phyloP scores from a whole-genome alignment of 2,329 filamentous ascomycete genomes.

The Aspergillus neoniger region DNA sequence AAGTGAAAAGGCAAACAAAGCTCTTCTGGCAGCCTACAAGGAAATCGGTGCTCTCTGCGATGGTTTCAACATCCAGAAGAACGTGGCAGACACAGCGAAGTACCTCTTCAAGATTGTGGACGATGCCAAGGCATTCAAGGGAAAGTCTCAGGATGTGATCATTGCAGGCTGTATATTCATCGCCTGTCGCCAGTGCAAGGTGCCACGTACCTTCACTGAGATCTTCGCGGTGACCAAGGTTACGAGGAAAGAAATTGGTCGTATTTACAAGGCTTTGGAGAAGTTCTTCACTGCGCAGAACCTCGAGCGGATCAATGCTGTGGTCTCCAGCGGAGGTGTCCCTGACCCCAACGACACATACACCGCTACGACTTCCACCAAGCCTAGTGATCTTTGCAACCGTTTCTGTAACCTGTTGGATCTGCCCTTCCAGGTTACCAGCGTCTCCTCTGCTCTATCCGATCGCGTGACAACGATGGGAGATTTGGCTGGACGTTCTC shows the following conservation, averaged over 20 bases:
- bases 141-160: conserved; percentile 89
- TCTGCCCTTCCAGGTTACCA: conserved; percentile 73
- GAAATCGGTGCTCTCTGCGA: conserved; percentile 88
- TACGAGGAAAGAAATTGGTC: conserved; percentile 94
- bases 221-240: conserved; percentile 93
- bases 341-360: conserved; percentile 60
- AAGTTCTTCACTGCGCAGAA: conserved; percentile 79
- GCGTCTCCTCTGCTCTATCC: conserved; percentile 77
- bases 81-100: conserved; percentile 86
- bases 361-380: conserved; percentile 73
- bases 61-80: conserved; percentile 75
- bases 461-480: conserved; percentile 74
- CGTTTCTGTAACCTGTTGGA: conserved; percentile 86
- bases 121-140: conserved; percentile 90
- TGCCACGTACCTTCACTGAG: conserved; percentile 88
- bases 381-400: conserved; percentile 79
- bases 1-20: conserved; percentile 80
- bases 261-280: conserved; percentile 92
- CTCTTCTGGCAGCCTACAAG: conserved; percentile 77
- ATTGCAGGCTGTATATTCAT: conserved; percentile 98
- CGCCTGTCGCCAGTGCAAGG: conserved; percentile 84
- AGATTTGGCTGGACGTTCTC: conserved; percentile 86
- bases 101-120: conserved; percentile 94
- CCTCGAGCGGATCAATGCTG: conserved; percentile 55
- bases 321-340: conserved; percentile 54